phyloP scores from a whole-genome alignment of 1,139 yeast species.

The Candida dubliniensis region DNA sequence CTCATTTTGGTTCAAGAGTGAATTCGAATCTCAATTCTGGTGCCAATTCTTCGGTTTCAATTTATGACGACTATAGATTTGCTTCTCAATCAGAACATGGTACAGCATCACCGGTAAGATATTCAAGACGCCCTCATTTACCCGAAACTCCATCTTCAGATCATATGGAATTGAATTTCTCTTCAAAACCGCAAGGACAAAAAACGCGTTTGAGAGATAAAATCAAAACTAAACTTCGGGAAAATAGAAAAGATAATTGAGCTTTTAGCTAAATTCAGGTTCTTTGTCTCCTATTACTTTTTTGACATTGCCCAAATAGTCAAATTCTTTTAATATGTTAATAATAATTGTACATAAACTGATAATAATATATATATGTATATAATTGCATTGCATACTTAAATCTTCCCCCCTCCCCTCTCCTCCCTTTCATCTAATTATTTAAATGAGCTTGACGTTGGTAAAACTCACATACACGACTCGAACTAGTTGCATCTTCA shows the following conservation, averaged over 20 bases:
- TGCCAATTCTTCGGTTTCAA: conserved; percentile 27
- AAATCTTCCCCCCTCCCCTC: background rate
- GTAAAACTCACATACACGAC: conserved; percentile 88
- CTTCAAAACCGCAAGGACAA: conserved; percentile 2
- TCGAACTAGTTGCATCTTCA: conserved; percentile 88
- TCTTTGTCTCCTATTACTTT: background rate
- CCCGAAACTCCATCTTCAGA: conserved; percentile 27
- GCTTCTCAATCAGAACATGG: conserved; percentile 6
- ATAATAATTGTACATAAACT: background rate
- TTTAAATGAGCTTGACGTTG: conserved; percentile 62
- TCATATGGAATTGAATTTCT: conserved; percentile 41
- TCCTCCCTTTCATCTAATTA: conserved; percentile 3
- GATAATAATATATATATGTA: no score
- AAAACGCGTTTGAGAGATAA: conserved; percentile 29
- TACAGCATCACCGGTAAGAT: conserved; percentile 9
- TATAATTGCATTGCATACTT: background rate
- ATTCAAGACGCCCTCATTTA: conserved; percentile 12
- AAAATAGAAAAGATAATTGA: conserved; percentile 26
- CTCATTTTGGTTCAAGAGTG: conserved; percentile 15
- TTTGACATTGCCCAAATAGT: conserved; percentile 1
- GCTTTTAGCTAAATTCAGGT: background rate
- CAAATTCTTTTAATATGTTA: conserved; percentile 2
- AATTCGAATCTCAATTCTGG: conserved; percentile 10
- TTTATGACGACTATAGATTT: conserved; percentile 30
- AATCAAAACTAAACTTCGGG: conserved; percentile 38